Conservation (phyloP, 495 filamentous ascomycete genomes). For the Podospora sp. region DNA sequence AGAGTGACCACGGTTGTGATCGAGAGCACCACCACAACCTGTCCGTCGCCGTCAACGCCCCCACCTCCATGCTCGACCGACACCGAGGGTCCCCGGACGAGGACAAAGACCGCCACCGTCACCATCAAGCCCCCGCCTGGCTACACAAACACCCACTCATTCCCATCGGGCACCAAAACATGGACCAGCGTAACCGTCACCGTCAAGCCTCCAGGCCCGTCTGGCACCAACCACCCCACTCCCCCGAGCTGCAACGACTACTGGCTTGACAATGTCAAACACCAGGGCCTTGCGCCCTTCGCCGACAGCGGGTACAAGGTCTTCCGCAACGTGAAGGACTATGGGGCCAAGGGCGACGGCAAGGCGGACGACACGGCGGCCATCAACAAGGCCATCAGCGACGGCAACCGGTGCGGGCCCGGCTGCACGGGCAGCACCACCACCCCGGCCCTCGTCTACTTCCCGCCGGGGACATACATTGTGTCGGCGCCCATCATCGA, state of each 20-base stretch:
- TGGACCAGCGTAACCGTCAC: constrained; percentile 8
- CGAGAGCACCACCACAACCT: constrained; percentile 29
- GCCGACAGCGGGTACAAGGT: constrained; percentile 48
- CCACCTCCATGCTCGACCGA: constrained; percentile 25
- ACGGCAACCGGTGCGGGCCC: constrained; percentile 72
- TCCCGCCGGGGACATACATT: constrained; percentile 74
- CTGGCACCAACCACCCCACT: constrained; percentile 2
- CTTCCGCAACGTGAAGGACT: constrained; percentile 62
- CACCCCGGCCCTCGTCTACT: constrained; percentile 73
- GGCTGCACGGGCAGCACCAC: constrained; percentile 75
- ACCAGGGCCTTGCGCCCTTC: constrained; percentile 51
- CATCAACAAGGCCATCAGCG: constrained; percentile 78
- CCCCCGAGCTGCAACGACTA: constrained; percentile 36
- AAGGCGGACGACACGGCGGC: constrained; percentile 80
- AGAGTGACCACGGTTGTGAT: constrained; percentile 27
- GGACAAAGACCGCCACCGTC: background rate
- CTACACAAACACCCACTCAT: background rate
- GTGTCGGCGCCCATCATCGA: constrained; percentile 66
- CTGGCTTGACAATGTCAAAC: constrained; percentile 52
- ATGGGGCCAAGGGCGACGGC: constrained; percentile 62
- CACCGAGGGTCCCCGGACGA: background rate
- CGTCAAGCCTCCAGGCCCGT: background rate
- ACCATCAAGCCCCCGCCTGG: background rate
- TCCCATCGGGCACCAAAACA: background rate
- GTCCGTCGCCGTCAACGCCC: constrained; percentile 24